These are phyloP conservation scores for Podila epigama DNA, from an alignment of 192 early-diverging fungal species.

Conservation along the genomic window DNA sequence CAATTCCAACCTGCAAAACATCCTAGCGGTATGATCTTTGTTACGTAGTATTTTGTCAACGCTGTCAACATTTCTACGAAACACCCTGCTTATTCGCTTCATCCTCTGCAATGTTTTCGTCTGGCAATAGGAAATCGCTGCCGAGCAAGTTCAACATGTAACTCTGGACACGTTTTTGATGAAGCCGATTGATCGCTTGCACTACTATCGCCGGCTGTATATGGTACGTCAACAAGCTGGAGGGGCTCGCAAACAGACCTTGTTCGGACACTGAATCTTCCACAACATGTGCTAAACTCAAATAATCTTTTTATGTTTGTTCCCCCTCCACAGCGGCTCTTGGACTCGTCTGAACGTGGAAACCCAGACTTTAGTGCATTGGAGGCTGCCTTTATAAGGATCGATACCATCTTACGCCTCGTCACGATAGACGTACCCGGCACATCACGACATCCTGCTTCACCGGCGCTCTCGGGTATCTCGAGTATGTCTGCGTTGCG, in stretches of 20 bases:
- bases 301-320: not conserved
- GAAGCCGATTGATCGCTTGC: conserved; percentile 57
- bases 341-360: conserved; percentile 55
- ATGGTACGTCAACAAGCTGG: conserved; percentile 44
- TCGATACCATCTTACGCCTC: conserved; percentile 55
- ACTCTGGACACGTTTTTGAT: conserved; percentile 61
- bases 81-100: not conserved
- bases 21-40: conserved; percentile 46
- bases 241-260: too few species aligned
- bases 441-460: conserved; percentile 44
- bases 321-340: conserved; percentile 33
- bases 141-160: conserved; percentile 50
- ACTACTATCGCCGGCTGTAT: conserved; percentile 64
- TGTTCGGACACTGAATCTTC: not conserved
- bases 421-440: conserved; percentile 39
- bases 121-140: conserved; percentile 55
- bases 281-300: not conserved
- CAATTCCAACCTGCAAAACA: conserved; percentile 47
- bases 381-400: conserved; percentile 45
- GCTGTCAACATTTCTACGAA: not conserved
- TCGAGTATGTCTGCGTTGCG: conserved; percentile 36
- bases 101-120: not conserved
- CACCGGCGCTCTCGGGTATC: conserved; percentile 44
- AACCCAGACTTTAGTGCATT: conserved; percentile 51
- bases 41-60: not conserved